Evolutionary conservation across 2,329 filamentous ascomycete species (phyloP).

Genomic region (Fusarium sarcochroum): DNA sequence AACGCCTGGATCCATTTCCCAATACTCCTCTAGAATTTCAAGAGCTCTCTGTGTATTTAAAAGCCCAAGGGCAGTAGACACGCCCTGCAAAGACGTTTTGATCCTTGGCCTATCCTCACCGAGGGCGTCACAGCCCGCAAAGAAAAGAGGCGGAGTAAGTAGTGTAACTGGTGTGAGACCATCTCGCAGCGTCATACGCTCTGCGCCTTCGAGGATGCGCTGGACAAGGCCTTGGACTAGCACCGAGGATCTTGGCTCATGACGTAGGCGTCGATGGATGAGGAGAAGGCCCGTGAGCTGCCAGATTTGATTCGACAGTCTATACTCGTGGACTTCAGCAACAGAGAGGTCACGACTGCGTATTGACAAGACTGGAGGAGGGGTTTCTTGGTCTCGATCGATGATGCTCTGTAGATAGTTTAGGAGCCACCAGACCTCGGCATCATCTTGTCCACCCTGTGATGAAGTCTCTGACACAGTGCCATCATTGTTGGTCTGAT

Average conservation of each 20-base stretch:
- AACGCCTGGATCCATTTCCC: slow-evolving; percentile 21
- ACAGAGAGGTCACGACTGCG: slow-evolving; percentile 16
- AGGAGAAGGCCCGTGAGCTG: slow-evolving; percentile 32
- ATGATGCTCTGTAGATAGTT: slow-evolving; percentile 30
- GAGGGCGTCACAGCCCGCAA: slow-evolving; percentile 34
- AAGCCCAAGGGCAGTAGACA: slow-evolving; percentile 25
- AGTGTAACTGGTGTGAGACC: slow-evolving; percentile 34
- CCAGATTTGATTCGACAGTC: slow-evolving; percentile 38
- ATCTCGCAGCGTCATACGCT: slow-evolving; percentile 31
- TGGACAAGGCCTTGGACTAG: slow-evolving; percentile 25
- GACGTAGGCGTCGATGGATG: slow-evolving; percentile 33
- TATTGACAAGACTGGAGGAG: slow-evolving; percentile 34
- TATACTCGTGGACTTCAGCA: slow-evolving; percentile 31
- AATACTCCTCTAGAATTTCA: slow-evolving; percentile 33
- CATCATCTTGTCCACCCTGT: neutral
- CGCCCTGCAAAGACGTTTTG: slow-evolving; percentile 27
- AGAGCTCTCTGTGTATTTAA: slow-evolving; percentile 34
- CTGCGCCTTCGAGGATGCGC: slow-evolving; percentile 14
- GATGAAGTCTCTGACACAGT: neutral
- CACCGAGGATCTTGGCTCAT: slow-evolving; percentile 17
- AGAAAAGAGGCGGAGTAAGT: slow-evolving; percentile 33
- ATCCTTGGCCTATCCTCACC: slow-evolving; percentile 26
- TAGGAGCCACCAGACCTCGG: slow-evolving; percentile 28
- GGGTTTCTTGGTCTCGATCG: slow-evolving; percentile 19
- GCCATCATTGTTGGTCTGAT: neutral